Percentiles rank a stretch among this genome's conserved stretches.
phyloP scores from a whole-genome alignment of 2,329 filamentous ascomycete species.

The Fusarium sulawesiense region DNA sequence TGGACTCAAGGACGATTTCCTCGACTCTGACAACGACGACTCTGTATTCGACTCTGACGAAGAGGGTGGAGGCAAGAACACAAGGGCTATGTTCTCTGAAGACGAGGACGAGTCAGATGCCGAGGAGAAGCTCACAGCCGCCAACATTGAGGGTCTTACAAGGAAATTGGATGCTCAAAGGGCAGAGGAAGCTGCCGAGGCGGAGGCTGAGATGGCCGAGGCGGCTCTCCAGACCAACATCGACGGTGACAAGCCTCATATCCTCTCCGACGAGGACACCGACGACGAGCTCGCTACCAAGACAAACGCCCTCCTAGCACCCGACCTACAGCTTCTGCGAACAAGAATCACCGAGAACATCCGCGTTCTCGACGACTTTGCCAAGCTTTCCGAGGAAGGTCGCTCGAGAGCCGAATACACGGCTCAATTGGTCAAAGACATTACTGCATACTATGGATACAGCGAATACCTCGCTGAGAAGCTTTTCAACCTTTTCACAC shows the following conservation, averaged over 20 bases:
- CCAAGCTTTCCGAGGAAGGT: constrained; percentile 81
- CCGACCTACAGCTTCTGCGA: constrained; percentile 89
- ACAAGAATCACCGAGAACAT: constrained; percentile 93
- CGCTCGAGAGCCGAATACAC: constrained; percentile 91
- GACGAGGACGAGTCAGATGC: constrained; percentile 90
- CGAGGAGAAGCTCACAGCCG: constrained; percentile 91
- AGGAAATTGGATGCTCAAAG: constrained; percentile 82
- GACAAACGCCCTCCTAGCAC: constrained; percentile 75
- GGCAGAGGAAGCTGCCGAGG: constrained; percentile 83
- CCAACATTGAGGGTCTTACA: constrained; percentile 94
- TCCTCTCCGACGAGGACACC: constrained; percentile 72
- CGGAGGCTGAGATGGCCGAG: constrained; percentile 86
- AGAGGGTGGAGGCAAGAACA: constrained; percentile 61
- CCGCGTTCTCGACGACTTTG: constrained; percentile 89
- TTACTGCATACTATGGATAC: constrained; percentile 97
- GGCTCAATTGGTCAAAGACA: constrained; percentile 85
- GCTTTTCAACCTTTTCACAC: constrained; percentile 90
- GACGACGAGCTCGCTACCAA: constrained; percentile 70
- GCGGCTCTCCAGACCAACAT: constrained; percentile 94
- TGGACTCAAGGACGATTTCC: constrained; percentile 68
- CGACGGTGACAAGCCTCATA: constrained; percentile 75
- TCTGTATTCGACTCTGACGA: constrained; percentile 80
- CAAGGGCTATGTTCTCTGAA: constrained; percentile 85
- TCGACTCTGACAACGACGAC: constrained; percentile 66
- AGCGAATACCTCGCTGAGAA: constrained; percentile 95